Evolutionary conservation across 495 filamentous ascomycete genomes (phyloP).

Genomic region (Letharia columbiana): DNA sequence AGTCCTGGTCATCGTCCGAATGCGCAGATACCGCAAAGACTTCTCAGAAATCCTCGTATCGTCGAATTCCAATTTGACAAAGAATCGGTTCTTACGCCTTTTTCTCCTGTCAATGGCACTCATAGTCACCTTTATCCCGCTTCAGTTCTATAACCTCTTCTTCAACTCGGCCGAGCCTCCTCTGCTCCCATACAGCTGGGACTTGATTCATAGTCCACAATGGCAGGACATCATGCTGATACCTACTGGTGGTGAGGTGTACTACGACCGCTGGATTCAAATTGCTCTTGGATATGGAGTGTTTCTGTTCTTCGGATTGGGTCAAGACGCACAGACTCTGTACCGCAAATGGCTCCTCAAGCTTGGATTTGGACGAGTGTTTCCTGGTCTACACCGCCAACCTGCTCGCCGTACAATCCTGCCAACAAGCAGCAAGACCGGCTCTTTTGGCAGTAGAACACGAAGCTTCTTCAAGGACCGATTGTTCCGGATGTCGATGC

Average conservation of each 20-base stretch:
- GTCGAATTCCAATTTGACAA: constrained; percentile 48
- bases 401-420: background rate
- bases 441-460: constrained; percentile 9
- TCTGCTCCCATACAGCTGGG: constrained; percentile 46
- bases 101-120: constrained; percentile 64
- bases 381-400: constrained; percentile 29
- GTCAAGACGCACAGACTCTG: constrained; percentile 62
- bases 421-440: constrained; percentile 1
- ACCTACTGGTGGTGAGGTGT: constrained; percentile 44
- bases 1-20: constrained; percentile 59
- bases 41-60: constrained; percentile 52
- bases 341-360: constrained; percentile 51
- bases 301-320: constrained; percentile 75
- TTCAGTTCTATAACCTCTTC: constrained; percentile 52
- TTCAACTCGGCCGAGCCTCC: constrained; percentile 35
- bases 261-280: constrained; percentile 61
- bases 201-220: constrained; percentile 42
- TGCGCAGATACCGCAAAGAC: constrained; percentile 54
- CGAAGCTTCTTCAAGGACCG: constrained; percentile 12
- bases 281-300: constrained; percentile 51
- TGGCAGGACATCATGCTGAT: constrained; percentile 57
- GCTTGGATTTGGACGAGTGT: constrained; percentile 43
- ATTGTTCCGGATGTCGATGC: constrained; percentile 1
- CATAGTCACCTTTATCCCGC: constrained; percentile 56
- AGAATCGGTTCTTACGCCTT: constrained; percentile 67